phyloP scores from a whole-genome alignment of 441 rosid genomes.

The Hypseocharis bilobata region DNA sequence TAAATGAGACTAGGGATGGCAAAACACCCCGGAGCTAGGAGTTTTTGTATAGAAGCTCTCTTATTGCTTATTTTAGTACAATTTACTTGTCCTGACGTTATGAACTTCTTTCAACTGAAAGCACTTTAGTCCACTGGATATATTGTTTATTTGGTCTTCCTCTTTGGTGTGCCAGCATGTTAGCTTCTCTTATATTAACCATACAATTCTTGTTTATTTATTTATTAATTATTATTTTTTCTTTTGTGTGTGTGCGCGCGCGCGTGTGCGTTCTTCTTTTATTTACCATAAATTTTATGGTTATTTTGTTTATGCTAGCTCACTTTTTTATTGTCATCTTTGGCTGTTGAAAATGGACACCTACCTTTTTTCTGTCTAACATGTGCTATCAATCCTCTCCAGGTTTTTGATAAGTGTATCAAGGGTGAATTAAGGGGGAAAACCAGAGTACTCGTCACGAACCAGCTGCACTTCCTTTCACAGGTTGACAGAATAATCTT shows the following conservation, averaged over 20 bases:
- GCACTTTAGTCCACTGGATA: too few species aligned
- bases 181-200: not conserved
- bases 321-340: slow-evolving; percentile 2
- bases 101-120: too few species aligned
- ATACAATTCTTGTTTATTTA: not conserved
- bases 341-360: slow-evolving; percentile 4
- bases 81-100: too few species aligned
- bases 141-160: too few species aligned
- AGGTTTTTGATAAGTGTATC: slow-evolving; percentile 89
- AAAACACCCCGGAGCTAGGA: too few species aligned
- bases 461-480: slow-evolving; percentile 89
- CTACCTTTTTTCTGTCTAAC: slow-evolving; percentile 19
- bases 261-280: not conserved
- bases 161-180: too few species aligned
- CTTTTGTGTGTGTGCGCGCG: not conserved
- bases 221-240: not conserved
- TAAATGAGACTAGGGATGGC: too few species aligned
- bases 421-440: slow-evolving; percentile 65
- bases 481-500: slow-evolving; percentile 77
- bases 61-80: too few species aligned
- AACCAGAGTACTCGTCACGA: slow-evolving; percentile 94
- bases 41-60: too few species aligned
- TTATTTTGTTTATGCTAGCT: too few species aligned
- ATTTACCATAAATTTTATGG: not conserved
- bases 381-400: slow-evolving; percentile 18